These are phyloP conservation scores for Collybiopsis confluens DNA, from an alignment of 768 basidiomycete genomes.

Conservation along the genomic window DNA sequence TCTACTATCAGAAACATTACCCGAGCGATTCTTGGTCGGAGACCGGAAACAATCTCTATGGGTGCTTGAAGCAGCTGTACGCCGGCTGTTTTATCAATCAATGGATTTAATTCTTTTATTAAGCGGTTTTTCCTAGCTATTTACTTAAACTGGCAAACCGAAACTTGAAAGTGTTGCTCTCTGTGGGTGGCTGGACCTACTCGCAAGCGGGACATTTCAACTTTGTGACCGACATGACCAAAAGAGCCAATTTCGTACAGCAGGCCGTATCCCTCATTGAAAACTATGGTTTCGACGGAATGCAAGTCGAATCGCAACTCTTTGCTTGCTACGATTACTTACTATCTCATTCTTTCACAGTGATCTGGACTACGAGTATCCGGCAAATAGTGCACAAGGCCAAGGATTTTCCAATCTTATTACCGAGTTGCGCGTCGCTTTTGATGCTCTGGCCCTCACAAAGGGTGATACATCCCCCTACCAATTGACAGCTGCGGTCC, in stretches of 20 bases:
- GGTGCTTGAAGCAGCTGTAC: conserved; percentile 69
- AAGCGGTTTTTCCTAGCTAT: conserved; percentile 41
- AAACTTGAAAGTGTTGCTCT: conserved; percentile 47
- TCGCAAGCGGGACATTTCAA: conserved; percentile 65
- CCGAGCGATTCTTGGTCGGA: conserved; percentile 72
- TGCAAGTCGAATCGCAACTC: conserved; percentile 38
- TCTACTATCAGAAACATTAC: conserved; percentile 54
- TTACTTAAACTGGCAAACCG: conserved; percentile 59
- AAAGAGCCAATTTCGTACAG: conserved; percentile 54
- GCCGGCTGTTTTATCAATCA: neutral
- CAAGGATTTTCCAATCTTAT: conserved; percentile 65
- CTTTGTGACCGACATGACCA: conserved; percentile 49
- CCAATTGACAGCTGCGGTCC: conserved; percentile 57
- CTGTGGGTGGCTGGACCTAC: conserved; percentile 66
- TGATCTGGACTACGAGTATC: conserved; percentile 80
- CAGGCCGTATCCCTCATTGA: conserved; percentile 60
- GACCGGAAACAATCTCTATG: conserved; percentile 73
- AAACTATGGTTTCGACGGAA: conserved; percentile 80
- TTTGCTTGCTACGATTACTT: neutral
- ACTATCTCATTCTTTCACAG: conserved; percentile 22
- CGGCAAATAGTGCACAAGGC: conserved; percentile 51
- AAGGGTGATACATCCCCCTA: conserved; percentile 66
- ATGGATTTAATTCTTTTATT: conserved; percentile 55
- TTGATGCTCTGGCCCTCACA: conserved; percentile 48
- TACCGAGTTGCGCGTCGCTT: conserved; percentile 56